Conservation (phyloP, 2,329 filamentous ascomycete species). For the Cladosporium sp. region DNA sequence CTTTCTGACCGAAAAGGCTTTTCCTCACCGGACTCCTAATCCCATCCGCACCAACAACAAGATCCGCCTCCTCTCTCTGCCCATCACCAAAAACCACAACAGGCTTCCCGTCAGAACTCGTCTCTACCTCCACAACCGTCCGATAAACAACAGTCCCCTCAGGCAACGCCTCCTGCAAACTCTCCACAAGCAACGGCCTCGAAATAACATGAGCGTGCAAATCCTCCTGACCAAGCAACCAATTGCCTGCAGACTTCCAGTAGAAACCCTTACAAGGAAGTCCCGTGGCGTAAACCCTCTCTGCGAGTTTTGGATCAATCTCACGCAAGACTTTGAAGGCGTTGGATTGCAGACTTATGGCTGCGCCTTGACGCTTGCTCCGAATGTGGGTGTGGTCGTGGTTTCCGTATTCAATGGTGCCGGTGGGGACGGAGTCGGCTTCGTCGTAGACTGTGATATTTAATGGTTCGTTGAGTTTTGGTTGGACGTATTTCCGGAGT, state of each 20-base stretch:
- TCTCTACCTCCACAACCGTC: not conserved
- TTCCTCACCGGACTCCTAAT: constrained; percentile 18
- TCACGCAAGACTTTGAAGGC: constrained; percentile 6
- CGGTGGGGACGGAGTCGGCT: not conserved
- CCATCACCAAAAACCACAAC: constrained; percentile 10
- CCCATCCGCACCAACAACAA: constrained; percentile 18
- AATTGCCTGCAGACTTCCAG: constrained; percentile 7
- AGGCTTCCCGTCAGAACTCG: not conserved
- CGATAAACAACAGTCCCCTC: not conserved
- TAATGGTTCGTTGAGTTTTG: not conserved
- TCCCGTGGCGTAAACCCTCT: not conserved
- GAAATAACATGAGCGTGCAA: constrained; percentile 5
- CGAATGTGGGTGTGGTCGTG: constrained; percentile 5
- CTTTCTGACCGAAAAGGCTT: constrained; percentile 32
- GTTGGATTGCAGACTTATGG: constrained; percentile 8
- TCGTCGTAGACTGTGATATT: constrained; percentile 6
- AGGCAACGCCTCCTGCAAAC: constrained; percentile 2
- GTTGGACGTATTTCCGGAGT: constrained; percentile 3
- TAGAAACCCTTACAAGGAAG: constrained; percentile 6
- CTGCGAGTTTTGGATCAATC: constrained; percentile 1
- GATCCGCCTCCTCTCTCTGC: constrained; percentile 8
- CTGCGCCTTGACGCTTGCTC: constrained; percentile 9
- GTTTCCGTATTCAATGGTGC: not conserved
- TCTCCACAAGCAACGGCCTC: constrained; percentile 2
- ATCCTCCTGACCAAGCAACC: not conserved